Evolutionary conservation across 768 basidiomycete species (phyloP), one percentile per base, ranked within the genome.

Genomic region (Hericium coralloides): DNA sequence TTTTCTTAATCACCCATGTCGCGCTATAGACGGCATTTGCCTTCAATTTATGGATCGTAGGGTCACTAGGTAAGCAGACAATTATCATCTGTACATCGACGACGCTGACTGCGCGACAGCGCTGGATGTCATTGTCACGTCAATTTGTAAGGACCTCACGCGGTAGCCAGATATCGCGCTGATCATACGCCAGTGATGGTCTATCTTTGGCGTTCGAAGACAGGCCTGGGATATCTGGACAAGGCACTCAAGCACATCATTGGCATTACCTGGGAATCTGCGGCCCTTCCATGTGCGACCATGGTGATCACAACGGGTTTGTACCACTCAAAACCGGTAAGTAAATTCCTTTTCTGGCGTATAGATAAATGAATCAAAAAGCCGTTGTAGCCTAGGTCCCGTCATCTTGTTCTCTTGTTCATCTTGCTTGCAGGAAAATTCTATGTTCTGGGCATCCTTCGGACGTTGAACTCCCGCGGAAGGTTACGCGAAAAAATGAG

Each of bases 381-480:
- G 26, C 39, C 55, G 4, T 17, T 4, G n/a, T 38, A 62, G 61
- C 26, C 31, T 9, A 49, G 55, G 48, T 54, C 38, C 47, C 55
- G 51, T 25, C 53, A 67, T n/a, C 62, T 80, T 7, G 72, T 77
- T 36, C 63, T 80, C 5, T 74, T 80, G 60, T 80, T 81, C 62
- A 68, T 76, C 37, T 63, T 80, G 17, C 65, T 78, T 50, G 77
- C 78, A 3, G 79, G 79, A 38, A 81, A 81, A 62, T 69, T 81
- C 57, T 80, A 67, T 54, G 65, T 62, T 12, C 59, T 67, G 18
- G 67, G 65, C 36, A 57, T 68, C 22, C 52, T 66, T 25, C 68
- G 65, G n/a, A 67, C 62, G 8, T 55, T 69, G n/a, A 69, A 70
- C 59, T 64, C 67, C 50, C 65, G 71, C 48, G 59, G 61, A 14